Evolutionary conservation across 805 yeast genomes (phyloP), one percentile per base, ranked within the genome.

Genomic region (Metschnikowia borealis): DNA sequence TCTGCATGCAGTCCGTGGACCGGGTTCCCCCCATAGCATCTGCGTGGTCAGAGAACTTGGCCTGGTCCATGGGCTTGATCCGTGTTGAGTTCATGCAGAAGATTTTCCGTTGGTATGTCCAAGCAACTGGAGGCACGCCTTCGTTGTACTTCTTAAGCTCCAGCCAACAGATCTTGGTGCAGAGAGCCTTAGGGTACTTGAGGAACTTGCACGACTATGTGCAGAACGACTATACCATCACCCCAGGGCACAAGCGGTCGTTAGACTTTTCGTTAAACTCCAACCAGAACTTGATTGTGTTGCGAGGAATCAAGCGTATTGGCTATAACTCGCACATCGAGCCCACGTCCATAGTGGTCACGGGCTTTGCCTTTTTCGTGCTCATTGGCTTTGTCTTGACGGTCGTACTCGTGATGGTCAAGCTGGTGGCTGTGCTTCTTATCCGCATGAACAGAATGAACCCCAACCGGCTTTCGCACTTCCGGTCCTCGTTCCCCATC

Each of bases 31-130:
- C 97, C 15, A 89, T 91, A 61, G 97, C 96, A 7, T 78, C 87
- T 11, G 83, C 96, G 8, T 91, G 97, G 97, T 75, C 90, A 6
- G 95, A 88, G 66, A 90, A 91, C 63, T 74, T 91, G 62, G 90
- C 89, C 29, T 91, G 97, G 97, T 88, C 96, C 1, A 87, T 91
- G 87, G 97, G 97, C 2, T 75, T 91, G 52, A 88, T 91, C 58
- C 75, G 85, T 64, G 79, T 87, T 38, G 61, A 63, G 2, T 91
- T 90, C 64, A 87, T 91, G 96, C 96, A 91, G 68, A 72, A 81
- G 53, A 84, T 87, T 54, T 85, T 87, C 66, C 74, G 92, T 59
- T 87, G 95, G 95, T 87, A 84, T 59, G 81, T 87, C 40, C 90
- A 87, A 64, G 70, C 94, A 29, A 90, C 97, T 1, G 97, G 97